These are phyloP conservation scores for Deuterostichococcus epilithicus DNA, from an alignment of 139 green algal genomes.

Conservation along the genomic window DNA sequence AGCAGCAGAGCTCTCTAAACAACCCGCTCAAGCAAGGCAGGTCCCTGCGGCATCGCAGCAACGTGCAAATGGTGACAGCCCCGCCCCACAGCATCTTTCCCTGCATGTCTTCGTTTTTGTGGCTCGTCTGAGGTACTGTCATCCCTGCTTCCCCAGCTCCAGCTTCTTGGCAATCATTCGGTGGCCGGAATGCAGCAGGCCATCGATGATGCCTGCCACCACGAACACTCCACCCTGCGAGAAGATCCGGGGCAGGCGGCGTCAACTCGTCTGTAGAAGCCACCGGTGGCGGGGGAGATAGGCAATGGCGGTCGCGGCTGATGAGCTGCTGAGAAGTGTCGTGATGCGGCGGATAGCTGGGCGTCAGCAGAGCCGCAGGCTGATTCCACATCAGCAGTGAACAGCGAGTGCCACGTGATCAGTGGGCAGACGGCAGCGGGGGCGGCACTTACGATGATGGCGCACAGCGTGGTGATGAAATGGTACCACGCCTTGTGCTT, in stretches of 20 bases:
- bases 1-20: too few relatives aligned
- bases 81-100: too few relatives aligned
- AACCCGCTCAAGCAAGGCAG: too few relatives aligned
- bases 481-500: constrained; percentile 61
- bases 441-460: constrained; percentile 38
- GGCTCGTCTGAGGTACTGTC: neutral
- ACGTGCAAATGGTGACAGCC: too few relatives aligned
- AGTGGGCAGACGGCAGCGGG: neutral
- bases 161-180: constrained; percentile 69
- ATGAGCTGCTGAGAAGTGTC: too few relatives aligned
- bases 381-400: too few relatives aligned
- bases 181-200: constrained; percentile 56
- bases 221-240: constrained; percentile 81
- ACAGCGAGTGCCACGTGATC: neutral
- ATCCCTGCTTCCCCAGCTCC: constrained; percentile 70
- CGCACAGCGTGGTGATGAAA: constrained; percentile 84
- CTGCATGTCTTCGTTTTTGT: too few relatives aligned
- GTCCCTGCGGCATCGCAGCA: too few relatives aligned
- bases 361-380: too few relatives aligned
- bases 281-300: too few relatives aligned
- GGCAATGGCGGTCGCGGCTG: too few relatives aligned
- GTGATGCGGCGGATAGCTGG: too few relatives aligned
- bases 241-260: neutral
- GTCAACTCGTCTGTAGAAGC: neutral
- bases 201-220: constrained; percentile 84